Base-by-base conservation (phyloP, 306 rosid species). In the Hippophae gyantsensis region DNA sequence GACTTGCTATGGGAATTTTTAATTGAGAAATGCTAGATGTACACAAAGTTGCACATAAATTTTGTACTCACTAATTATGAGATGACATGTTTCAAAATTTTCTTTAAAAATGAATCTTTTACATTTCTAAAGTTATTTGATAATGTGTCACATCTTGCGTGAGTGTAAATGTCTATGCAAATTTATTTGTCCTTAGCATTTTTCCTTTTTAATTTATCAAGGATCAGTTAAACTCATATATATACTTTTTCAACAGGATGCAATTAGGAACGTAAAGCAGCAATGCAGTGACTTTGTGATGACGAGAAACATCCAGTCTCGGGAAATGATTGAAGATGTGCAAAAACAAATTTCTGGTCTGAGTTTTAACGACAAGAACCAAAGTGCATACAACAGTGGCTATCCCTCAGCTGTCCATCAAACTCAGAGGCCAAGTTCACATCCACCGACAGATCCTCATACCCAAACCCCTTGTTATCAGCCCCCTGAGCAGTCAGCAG, bases 221-320 rank as follows among this genome's bases (percentile, higher is more conserved):
- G 23, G 13, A 48, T 48, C 13, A 48, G 13, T 48, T 6, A 48
- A 12, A 13, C 25, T 13, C 7, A 14, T 53, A 18, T 53, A 5
- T 8, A 25, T 32, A 48, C 5, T 40, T 42, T 9, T 50, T 32
- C 25, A 7, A 65, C 75, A 92, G 99, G 99, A 88, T 63, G 99
- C 96, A 38, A 85, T 92, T 75, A 83, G 88, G 8, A 88, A 88
- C 63, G 88, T 85, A 57, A 92, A 88, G 83, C 96, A 92, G 81
- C 99, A 92, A 70, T 83, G 99, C 80, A 85, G 79, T 58, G 99
- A 92, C 79, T 92, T 87, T 55, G 78, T 83, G 54, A 92, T 92
- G 96, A 92, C 99, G 9, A 82, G 99, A 79, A 92, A 86, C 83
- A 88, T 88, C 72, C 99, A 92, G 68, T 83, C 95, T 78, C 78